Base-by-base conservation (phyloP, 306 rosid genomes). In the Prunus armeniaca region DNA sequence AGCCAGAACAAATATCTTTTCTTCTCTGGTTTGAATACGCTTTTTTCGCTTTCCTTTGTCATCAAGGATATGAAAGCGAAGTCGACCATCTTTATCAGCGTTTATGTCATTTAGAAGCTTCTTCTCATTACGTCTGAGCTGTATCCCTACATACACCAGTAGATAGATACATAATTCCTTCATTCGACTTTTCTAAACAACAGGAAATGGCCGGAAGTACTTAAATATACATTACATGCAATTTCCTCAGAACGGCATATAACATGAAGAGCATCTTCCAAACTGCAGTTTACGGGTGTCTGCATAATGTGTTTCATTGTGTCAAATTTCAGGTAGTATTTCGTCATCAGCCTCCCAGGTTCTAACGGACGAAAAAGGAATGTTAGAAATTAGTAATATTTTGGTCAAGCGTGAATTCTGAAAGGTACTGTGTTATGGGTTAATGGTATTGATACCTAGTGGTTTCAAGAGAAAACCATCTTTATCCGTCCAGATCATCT, bases 121-220 rank as follows among this genome's bases (percentile, higher is more conserved):
- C 90, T 94, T 94, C 86, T 94, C 98, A 69, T 88, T 92, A 87
- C 98, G 97, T 57, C 98, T 87, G 78, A 94, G 98, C 80, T 94
- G 98, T 81, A 94, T 94, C 97, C 97, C 97, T 94, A 76, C 82
- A 87, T 70, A 67, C 75, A 70, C 65, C 68, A 83, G 69, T 34
- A 65, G 70, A 81, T 43, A 76, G 80, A 38, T 30, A 67, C 63
- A 71, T 68, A 73, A 80, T 73, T 79, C 67, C 77, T 72, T 79
- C 68, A 74, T 78, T 67, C 4, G 38, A 64, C 25, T 68, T 22
- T 32, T 73, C 78, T 34, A 77, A 62, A 67, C 43, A 79, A 75
- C 38, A 64, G 62, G 63, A 63, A 79, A 52, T 38, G 17, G 15
- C 41, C 54, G 34, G 57, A 76, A 69, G 76, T 63, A 71, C 12